Evolutionary conservation across 2,329 filamentous ascomycete genomes (phyloP), one percentile per base, ranked within the genome.

Genomic region (Colletotrichum sp.): DNA sequence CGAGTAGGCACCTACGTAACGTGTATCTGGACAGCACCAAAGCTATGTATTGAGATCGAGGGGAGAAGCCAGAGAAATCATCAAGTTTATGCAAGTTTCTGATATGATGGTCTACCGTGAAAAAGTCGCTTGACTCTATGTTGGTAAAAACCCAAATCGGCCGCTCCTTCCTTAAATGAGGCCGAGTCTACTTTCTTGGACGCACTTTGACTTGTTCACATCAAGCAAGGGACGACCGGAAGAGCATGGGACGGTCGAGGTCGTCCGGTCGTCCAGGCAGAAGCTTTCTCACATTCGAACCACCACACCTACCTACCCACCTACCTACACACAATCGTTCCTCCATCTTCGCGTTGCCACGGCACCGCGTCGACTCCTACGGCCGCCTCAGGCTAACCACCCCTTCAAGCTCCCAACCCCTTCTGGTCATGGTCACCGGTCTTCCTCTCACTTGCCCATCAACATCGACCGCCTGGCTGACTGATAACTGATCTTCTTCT

Each of bases 231-330:
- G 44, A 52, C 4, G 10, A 18, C 36, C 36, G 36, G 36, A 0
- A 24, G 44, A 21, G 0, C n/a, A 52, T 24, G 1, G n/a, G n/a
- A 21, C 6, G 44, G n/a, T 52, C n/a, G 10, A 0, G 0, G 4
- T 6, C 10, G 44, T 52, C 6, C 3, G 6, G 10, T 21, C n/a
- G 10, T 24, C 10, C 44, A 52, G 44, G 44, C 44, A 52, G 44
- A 52, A 52, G n/a, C 44, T 52, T 52, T 13, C 12, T 5, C n/a
- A 21, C 6, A 6, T 52, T 21, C 10, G 12, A 21, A 21, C 44
- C n/a, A 49, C 44, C 10, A 6, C 44, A 13, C 1, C 10, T n/a
- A 8, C 10, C 18, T 21, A 52, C 44, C n/a, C 2, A 21, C 44
- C 44, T 52, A 49, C 18, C 39, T 12, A 49, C 16, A 3, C 13